Percentiles rank a stretch among this genome's conserved stretches.
phyloP scores from a whole-genome alignment of 352 stramenopile species.

The Pythium chondricola region DNA sequence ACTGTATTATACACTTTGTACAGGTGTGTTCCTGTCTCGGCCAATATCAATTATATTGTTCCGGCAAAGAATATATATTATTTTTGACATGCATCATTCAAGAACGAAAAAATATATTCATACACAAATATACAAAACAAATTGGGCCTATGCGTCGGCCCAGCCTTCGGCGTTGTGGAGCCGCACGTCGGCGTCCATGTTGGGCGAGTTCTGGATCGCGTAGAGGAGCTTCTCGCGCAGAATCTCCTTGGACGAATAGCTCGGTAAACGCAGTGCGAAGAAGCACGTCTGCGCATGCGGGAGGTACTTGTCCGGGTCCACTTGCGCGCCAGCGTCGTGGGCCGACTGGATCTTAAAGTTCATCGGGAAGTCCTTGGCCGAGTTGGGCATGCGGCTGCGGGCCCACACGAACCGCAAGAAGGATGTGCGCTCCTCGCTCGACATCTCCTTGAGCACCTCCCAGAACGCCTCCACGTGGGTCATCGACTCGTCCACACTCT shows the following conservation, averaged over 20 bases:
- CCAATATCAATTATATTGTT: no score
- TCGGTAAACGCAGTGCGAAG: slow-evolving; percentile 95
- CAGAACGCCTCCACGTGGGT: slow-evolving; percentile 92
- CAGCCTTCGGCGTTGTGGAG: slow-evolving; percentile 90
- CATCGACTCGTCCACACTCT: slow-evolving; percentile 89
- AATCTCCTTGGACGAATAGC: slow-evolving; percentile 92
- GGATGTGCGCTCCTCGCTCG: slow-evolving; percentile 90
- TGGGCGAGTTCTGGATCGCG: slow-evolving; percentile 94
- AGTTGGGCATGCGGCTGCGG: slow-evolving; percentile 94
- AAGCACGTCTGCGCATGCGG: slow-evolving; percentile 99
- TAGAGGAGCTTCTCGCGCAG: slow-evolving; percentile 85
- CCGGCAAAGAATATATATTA: no score
- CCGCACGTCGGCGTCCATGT: slow-evolving; percentile 91
- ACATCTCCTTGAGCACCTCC: slow-evolving; percentile 95
- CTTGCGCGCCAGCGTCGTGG: slow-evolving; percentile 68
- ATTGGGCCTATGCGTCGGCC: slow-evolving; percentile 72
- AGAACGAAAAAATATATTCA: no score
- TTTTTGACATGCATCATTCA: no score
- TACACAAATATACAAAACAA: no score
- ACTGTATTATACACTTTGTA: not conserved
- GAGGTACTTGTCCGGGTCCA: slow-evolving; percentile 88
- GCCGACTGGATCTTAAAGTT: slow-evolving; percentile 90
- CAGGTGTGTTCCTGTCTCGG: no score
- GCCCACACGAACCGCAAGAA: slow-evolving; percentile 99
- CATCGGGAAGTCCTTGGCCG: slow-evolving; percentile 96